These are phyloP conservation scores for Pseudogymnoascus sp. DNA, from an alignment of 2,329 filamentous ascomycete genomes.

Conservation along the genomic window DNA sequence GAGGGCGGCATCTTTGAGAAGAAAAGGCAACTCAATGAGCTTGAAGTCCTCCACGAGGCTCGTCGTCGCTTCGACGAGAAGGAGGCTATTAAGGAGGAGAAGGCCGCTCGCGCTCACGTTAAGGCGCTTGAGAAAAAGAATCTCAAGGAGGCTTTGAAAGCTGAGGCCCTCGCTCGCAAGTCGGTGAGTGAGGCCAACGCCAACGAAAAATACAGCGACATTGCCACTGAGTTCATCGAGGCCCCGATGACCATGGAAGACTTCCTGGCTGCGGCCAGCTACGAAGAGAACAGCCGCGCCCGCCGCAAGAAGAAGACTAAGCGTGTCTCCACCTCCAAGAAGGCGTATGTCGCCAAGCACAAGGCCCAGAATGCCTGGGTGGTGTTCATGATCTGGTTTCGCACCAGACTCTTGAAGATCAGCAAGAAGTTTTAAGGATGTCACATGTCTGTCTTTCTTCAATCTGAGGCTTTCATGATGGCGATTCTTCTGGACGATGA, in stretches of 20 bases:
- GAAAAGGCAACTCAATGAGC: slow-evolving; percentile 45
- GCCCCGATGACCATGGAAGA: not conserved
- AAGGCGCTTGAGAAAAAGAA: slow-evolving; percentile 51
- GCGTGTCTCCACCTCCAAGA: not conserved
- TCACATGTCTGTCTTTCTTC: too few species aligned
- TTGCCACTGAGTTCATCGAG: slow-evolving; percentile 9
- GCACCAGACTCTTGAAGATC: slow-evolving; percentile 45
- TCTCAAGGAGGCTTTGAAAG: slow-evolving; percentile 44
- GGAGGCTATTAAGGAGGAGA: slow-evolving; percentile 53
- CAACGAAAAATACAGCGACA: slow-evolving; percentile 20
- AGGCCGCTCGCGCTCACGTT: slow-evolving; percentile 50
- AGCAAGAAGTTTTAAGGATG: slow-evolving; percentile 19
- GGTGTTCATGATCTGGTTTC: slow-evolving; percentile 54
- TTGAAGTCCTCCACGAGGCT: slow-evolving; percentile 50
- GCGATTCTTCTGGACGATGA: not conserved
- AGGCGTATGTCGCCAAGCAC: slow-evolving; percentile 34
- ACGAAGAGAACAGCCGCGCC: slow-evolving; percentile 16
- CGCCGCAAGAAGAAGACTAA: slow-evolving; percentile 2
- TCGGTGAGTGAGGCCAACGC: slow-evolving; percentile 17
- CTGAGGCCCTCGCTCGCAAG: slow-evolving; percentile 30
- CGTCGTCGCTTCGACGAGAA: slow-evolving; percentile 56
- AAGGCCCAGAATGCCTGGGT: slow-evolving; percentile 56
- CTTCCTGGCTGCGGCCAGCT: not conserved
- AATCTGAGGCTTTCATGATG: too few species aligned
- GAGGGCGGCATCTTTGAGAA: slow-evolving; percentile 52